Percentiles rank a stretch among this genome's conserved stretches.
phyloP scores from a whole-genome alignment of 176 grass and related monocot species.

The Zoysia pacifica region DNA sequence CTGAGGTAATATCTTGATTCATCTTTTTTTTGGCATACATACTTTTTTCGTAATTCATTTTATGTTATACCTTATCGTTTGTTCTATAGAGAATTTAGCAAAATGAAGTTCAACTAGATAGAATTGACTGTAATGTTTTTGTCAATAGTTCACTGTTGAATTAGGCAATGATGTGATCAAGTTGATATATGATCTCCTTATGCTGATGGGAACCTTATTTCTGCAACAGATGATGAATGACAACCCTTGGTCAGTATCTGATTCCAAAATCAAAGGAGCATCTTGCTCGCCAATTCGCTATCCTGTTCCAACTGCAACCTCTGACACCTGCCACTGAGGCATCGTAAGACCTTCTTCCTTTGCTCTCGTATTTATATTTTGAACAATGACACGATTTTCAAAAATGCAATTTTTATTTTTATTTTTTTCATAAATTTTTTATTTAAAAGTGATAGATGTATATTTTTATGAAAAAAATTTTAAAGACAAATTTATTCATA shows the following conservation, averaged over 20 bases:
- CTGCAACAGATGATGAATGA: slow-evolving; percentile 80
- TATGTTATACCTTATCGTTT: not conserved
- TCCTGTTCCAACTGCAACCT: slow-evolving; percentile 73
- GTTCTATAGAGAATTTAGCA: no score
- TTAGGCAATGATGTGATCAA: not conserved
- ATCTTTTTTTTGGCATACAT: not conserved
- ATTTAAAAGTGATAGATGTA: no score
- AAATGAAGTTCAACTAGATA: slow-evolving; percentile 1
- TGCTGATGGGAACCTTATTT: slow-evolving; percentile 16
- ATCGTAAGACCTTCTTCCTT: slow-evolving; percentile 30
- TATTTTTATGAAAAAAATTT: no score
- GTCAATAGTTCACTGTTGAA: not conserved
- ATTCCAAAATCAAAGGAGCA: slow-evolving; percentile 54
- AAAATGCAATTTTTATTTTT: no score
- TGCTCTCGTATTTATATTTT: no score
- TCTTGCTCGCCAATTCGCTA: slow-evolving; percentile 43
- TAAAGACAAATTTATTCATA: no score
- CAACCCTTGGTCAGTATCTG: slow-evolving; percentile 73
- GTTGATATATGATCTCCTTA: slow-evolving; percentile 3
- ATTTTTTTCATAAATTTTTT: no score
- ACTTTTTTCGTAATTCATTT: not conserved
- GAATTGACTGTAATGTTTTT: not conserved
- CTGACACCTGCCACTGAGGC: slow-evolving; percentile 37
- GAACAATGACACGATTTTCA: no score
- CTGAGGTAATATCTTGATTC: not conserved